Base-by-base conservation (phyloP, 148 eudicot species). In the Silene latifolia region DNA sequence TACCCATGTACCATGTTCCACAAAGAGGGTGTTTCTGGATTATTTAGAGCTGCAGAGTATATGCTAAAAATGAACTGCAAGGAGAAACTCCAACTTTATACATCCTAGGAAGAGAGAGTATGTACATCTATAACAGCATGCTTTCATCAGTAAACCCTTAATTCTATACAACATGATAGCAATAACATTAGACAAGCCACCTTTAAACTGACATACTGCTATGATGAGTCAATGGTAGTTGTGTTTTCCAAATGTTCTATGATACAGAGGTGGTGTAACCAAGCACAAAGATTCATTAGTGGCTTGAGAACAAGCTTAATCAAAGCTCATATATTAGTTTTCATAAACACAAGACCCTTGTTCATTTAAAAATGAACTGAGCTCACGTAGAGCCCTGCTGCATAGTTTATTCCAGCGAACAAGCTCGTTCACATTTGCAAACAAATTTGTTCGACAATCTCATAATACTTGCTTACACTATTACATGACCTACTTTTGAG, bases 41-140 rank as follows among this genome's bases (percentile, higher is more conserved):
- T 39, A 39, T 39, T 39, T 5, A 1, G 44, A 39, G 44, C 44
- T 39, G 44, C 42, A 35, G 44, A 7, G 8, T 39, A 6, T 39
- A 39, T 39, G 44, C 44, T 39, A 39, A 39, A 39, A n/a, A 42
- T 39, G 54, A 42, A 39, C 10, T 4, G 53, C 75, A 59, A 29
- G 65, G 1, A 39, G 62, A 71, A 54, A 20, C 21, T 60, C 19
- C 67, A 20, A 27, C 39, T 6, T 59, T 73, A 42, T 11, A 39
- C 44, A n/a, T 25, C 25, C 18, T 39, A 20, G 53, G 42, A 63
- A 32, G n/a, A 46, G 35, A 73, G 76, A 39, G 76, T 17, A 42
- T 44, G 20, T 35, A 72, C 17, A 35, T 20, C 18, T 9, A 58
- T 32, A 71, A 60, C 25, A 62, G 58, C 58, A 10, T 20, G 56